Percentiles rank a stretch among this genome's conserved stretches.
Conservation (phyloP, 306 rosid species). For the Castanospermum australe region DNA sequence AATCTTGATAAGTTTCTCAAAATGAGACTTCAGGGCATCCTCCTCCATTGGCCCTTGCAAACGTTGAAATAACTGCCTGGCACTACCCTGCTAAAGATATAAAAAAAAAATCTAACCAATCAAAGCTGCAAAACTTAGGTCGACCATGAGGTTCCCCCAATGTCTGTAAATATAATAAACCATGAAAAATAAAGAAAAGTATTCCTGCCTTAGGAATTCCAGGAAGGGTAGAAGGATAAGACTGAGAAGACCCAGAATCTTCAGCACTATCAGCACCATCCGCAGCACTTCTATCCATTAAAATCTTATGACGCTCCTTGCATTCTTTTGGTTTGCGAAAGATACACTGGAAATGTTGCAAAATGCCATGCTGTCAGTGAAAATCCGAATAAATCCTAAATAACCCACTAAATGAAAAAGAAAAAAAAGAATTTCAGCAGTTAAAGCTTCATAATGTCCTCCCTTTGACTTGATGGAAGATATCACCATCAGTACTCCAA, state of each 20-base stretch:
- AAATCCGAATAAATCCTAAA: not conserved
- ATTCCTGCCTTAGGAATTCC: slow-evolving; percentile 85
- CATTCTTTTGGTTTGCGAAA: slow-evolving; percentile 85
- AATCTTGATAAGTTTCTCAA: slow-evolving; percentile 74
- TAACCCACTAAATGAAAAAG: not conserved
- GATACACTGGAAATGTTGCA: slow-evolving; percentile 51
- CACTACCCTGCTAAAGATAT: slow-evolving; percentile 71
- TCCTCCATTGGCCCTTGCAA: slow-evolving; percentile 87
- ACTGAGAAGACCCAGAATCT: slow-evolving; percentile 88
- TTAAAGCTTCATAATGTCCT: not conserved
- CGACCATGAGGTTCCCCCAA: not conserved
- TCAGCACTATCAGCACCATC: slow-evolving; percentile 93
- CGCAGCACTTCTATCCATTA: slow-evolving; percentile 73
- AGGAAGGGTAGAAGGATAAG: slow-evolving; percentile 78
- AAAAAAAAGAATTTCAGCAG: not conserved
- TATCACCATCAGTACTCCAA: not conserved
- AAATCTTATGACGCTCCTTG: slow-evolving; percentile 81
- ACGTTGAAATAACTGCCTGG: slow-evolving; percentile 83
- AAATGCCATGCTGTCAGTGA: not conserved
- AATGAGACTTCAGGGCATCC: slow-evolving; percentile 76
- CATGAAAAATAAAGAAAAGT: not conserved
- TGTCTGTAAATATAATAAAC: not conserved
- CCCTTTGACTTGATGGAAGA: not conserved
- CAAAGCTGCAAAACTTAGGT: slow-evolving; percentile 17
- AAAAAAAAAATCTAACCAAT: slow-evolving; percentile 22